Conservation (phyloP, 305 asterid genomes). For the Solanum hybrid region DNA sequence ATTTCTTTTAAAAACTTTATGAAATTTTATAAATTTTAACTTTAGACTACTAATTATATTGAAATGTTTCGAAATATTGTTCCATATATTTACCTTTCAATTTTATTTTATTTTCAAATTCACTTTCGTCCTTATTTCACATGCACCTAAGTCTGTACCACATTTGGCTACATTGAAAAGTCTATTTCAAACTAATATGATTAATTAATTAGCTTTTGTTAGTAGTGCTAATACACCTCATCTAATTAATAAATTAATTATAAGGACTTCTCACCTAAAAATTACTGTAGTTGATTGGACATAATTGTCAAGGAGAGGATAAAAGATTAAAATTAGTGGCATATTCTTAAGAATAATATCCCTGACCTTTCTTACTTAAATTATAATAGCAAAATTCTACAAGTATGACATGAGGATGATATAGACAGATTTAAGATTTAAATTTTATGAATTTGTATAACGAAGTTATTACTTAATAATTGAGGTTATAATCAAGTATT, state of each 20-base stretch:
- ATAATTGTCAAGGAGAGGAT: background rate
- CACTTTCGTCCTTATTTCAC: background rate
- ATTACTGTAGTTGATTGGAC: background rate
- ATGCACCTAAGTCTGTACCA: background rate
- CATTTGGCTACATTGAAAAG: background rate
- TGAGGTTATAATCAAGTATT: no score
- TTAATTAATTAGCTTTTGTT: background rate
- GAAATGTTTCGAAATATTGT: no score
- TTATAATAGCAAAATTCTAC: background rate
- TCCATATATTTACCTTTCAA: background rate
- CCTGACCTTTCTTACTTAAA: background rate
- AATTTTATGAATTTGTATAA: no score
- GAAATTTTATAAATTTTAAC: background rate
- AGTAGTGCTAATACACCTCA: background rate
- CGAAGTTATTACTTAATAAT: no score
- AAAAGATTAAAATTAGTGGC: background rate
- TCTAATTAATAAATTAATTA: background rate
- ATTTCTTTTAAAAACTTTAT: no score
- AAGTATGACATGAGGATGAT: background rate
- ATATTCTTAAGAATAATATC: background rate
- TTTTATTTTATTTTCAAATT: background rate
- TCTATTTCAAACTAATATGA: background rate
- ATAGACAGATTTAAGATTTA: background rate
- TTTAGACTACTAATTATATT: no score
- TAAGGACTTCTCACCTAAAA: background rate